Evolutionary conservation across 2,329 filamentous ascomycete genomes (phyloP), one percentile per base, ranked within the genome.

Genomic region (Xylariaceae sp.): DNA sequence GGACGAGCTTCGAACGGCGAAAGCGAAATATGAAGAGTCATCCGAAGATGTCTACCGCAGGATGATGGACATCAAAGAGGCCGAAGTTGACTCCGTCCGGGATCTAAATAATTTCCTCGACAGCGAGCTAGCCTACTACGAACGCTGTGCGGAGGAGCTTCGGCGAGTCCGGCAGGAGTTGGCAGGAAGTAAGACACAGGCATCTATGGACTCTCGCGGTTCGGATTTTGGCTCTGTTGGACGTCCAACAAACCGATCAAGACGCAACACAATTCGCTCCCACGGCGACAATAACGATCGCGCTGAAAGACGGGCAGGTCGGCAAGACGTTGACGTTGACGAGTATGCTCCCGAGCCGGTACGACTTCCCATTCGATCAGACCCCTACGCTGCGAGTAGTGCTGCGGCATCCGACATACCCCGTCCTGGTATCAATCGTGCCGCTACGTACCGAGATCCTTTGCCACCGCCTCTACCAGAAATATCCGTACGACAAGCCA

Each of bases 1-100:
- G 71, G 92, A 97, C 68, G 92, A 97, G 71, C 81, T 96, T 50
- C 87, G 92, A 52, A 81, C 85, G 26, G 89, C 94, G 70, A 95
- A 95, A 71, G 88, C 89, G 64, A 97, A 97, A 73, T 97, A 96
- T 67, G 94, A 97, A 68, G 94, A 97, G 74, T 87, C 89, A 15
- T 94, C 83, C 67, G 92, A 97, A 67, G 92, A 97, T 65, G 92
- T 97, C 51, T 81, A 86, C 63, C 84, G 92, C 55, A 83, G 92
- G 51, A 97, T 97, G 94, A 84, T 95, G 72, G 92, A 97, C 67
- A 95, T 97, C 74, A 92, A 94, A 74, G 92, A 96, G 65, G 83
- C 89, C 19, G 92, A 97, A 71, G 79, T 78, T 41, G 92, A 97
- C 59, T 90, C 86, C 65, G 82, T 96, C 40, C 78, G 81, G 45